Conservation (phyloP, 371 early-diverging fungal species). For the Mucor velutinosus region DNA sequence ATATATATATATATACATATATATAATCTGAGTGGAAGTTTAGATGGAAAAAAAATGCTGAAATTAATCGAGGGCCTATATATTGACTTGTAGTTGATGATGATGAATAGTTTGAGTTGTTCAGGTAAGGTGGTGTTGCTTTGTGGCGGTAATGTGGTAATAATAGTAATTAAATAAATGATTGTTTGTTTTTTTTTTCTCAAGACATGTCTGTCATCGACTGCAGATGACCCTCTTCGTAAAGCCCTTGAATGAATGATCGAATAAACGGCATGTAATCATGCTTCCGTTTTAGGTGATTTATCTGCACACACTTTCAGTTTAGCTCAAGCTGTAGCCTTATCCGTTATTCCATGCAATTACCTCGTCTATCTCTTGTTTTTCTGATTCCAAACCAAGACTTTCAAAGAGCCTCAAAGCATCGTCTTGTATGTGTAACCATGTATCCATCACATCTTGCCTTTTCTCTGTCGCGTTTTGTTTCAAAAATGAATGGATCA, state of each 20-base stretch:
- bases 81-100: no score
- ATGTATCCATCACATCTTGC: slow-evolving; percentile 19
- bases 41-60: background rate
- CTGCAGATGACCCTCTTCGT: slow-evolving; percentile 23
- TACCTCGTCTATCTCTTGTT: slow-evolving; percentile 24
- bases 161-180: background rate
- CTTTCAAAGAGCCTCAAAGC: slow-evolving; percentile 19
- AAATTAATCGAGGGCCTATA: background rate
- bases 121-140: background rate
- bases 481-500: background rate
- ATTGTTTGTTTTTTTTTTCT: background rate
- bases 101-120: no score
- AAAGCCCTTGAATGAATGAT: slow-evolving; percentile 22
- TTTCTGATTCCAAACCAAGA: slow-evolving; percentile 21
- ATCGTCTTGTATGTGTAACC: slow-evolving; percentile 26
- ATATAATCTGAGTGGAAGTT: background rate
- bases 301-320: background rate
- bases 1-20: no score
- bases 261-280: slow-evolving; percentile 29
- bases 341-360: background rate
- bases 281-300: slow-evolving; percentile 12
- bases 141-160: background rate
- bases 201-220: background rate
- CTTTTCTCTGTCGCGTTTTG: background rate
- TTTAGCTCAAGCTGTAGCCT: background rate